phyloP scores from a whole-genome alignment of 2,329 filamentous ascomycete species.

The Mollisiaceae sp. region DNA sequence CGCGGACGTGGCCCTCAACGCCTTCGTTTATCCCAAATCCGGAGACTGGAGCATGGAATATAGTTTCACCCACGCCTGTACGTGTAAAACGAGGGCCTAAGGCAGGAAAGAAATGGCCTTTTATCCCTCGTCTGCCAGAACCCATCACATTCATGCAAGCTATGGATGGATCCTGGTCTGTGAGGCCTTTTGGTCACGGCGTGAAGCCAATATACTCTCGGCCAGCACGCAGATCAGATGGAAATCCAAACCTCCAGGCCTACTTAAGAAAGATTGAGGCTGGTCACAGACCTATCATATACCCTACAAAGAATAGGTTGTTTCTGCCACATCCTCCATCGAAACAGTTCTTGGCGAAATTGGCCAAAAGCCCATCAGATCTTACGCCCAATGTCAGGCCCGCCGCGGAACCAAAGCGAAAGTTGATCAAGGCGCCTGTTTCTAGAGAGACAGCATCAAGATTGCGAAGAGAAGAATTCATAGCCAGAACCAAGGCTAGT shows the following conservation, averaged over 20 bases:
- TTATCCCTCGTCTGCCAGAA: slow-evolving; percentile 24
- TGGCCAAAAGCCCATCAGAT: neutral
- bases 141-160: slow-evolving; percentile 41
- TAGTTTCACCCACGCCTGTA: neutral
- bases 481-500: no score
- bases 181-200: slow-evolving; percentile 41
- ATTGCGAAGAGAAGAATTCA: neutral
- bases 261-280: slow-evolving; percentile 34
- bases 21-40: slow-evolving; percentile 34
- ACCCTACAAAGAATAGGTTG: slow-evolving; percentile 30
- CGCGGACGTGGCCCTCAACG: slow-evolving; percentile 28
- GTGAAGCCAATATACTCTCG: slow-evolving; percentile 38
- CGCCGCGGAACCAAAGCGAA: no score
- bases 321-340: slow-evolving; percentile 30
- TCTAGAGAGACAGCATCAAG: neutral
- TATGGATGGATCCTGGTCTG: slow-evolving; percentile 38
- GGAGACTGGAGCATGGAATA: slow-evolving; percentile 38
- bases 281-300: slow-evolving; percentile 36
- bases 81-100: neutral
- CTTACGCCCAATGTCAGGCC: neutral
- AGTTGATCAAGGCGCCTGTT: neutral
- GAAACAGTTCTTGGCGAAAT: slow-evolving; percentile 18
- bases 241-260: slow-evolving; percentile 25
- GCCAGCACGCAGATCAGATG: slow-evolving; percentile 34
- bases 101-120: slow-evolving; percentile 7